A percentile compares a stretch with the other conserved stretches of the same genome.
Conservation (phyloP, 306 rosid genomes). For the Pterocarpus santalinus region DNA sequence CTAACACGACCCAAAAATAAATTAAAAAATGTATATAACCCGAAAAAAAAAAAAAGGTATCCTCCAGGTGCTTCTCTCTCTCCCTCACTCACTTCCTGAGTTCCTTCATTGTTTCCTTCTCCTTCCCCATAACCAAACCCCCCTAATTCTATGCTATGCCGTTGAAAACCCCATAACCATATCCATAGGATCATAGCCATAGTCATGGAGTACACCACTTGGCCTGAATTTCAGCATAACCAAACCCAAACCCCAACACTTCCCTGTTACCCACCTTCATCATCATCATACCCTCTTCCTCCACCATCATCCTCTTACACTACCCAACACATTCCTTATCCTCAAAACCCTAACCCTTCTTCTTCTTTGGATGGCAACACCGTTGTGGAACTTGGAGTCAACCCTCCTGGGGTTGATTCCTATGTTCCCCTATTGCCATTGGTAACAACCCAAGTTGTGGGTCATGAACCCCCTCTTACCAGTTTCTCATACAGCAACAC, state of each 20-base stretch:
- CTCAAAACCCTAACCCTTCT: constrained; percentile 50
- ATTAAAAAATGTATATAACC: no score
- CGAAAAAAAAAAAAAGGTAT: no score
- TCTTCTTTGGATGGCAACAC: not conserved
- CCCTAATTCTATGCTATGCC: not conserved
- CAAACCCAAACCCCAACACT: constrained; percentile 5
- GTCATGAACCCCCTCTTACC: constrained; percentile 30
- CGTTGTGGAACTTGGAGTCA: constrained; percentile 23
- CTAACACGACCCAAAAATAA: no score
- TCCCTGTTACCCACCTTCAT: not conserved
- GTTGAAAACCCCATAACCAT: constrained; percentile 5
- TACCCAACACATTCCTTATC: constrained; percentile 32
- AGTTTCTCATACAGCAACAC: constrained; percentile 39
- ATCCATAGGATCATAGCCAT: not conserved
- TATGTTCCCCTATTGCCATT: constrained; percentile 1
- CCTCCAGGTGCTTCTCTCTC: not conserved
- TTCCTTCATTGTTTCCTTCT: not conserved
- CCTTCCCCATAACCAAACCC: not conserved
- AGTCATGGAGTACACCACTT: constrained; percentile 43
- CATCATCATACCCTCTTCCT: constrained; percentile 10
- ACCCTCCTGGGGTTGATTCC: constrained; percentile 53
- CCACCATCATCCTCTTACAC: constrained; percentile 19
- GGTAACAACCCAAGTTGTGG: not conserved
- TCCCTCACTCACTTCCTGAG: not conserved
- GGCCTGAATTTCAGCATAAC: constrained; percentile 37